phyloP scores from a whole-genome alignment of 2,329 filamentous ascomycete species.

The Calonectria pseudoturangicola region DNA sequence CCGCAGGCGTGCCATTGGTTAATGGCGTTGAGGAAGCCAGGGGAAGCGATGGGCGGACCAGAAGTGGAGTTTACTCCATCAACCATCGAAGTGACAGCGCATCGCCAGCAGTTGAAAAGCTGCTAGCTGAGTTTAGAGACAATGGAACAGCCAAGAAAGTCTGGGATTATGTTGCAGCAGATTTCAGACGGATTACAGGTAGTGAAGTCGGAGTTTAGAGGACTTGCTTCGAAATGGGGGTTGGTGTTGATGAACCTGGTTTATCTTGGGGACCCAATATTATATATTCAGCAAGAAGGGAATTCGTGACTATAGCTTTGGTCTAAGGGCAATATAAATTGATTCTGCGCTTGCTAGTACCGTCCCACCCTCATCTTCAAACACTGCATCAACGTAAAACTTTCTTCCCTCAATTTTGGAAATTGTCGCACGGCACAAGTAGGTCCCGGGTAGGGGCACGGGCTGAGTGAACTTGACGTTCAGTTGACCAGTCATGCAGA shows the following conservation, averaged over 20 bases:
- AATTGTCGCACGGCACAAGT: background rate
- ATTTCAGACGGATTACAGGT: constrained; percentile 4
- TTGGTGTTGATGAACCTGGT: background rate
- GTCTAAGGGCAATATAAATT: background rate
- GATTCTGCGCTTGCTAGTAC: constrained; percentile 3
- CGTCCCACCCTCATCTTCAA: background rate
- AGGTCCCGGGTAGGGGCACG: constrained; percentile 13
- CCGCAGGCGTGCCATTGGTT: background rate
- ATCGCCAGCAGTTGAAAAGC: constrained; percentile 1
- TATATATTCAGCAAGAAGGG: background rate
- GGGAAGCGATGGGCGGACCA: background rate
- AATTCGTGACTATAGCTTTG: background rate
- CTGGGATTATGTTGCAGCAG: background rate
- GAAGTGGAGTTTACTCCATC: constrained; percentile 12
- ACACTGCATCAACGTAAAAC: background rate
- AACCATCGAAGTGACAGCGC: background rate
- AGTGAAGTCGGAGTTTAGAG: background rate
- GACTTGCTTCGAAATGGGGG: background rate
- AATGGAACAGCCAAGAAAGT: constrained; percentile 4
- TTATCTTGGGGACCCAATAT: background rate
- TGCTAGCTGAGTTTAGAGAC: background rate
- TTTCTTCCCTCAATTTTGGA: constrained; percentile 15
- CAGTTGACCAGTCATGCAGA: background rate
- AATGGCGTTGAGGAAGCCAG: background rate
- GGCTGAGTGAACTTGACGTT: constrained; percentile 12